Evolutionary conservation across 2,329 filamentous ascomycete species (phyloP).

Genomic region (Colletotrichum cuscutae): DNA sequence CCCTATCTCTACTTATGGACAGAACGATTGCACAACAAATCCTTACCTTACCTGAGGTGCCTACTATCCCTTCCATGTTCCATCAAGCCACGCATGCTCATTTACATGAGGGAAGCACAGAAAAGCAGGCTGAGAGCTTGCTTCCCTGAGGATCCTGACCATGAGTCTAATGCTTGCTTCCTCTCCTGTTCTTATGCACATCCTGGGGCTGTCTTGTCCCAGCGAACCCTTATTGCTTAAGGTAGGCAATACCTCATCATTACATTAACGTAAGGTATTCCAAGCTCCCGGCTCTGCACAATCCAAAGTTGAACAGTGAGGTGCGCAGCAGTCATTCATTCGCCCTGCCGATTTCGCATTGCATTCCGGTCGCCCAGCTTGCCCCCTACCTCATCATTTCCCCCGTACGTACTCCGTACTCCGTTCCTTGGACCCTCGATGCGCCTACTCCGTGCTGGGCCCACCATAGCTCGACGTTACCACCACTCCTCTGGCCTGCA

Average conservation of each 20-base stretch:
- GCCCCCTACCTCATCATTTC: background rate
- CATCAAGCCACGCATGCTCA: constrained; percentile 13
- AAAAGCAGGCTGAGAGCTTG: background rate
- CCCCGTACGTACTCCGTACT: background rate
- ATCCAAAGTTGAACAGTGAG: background rate
- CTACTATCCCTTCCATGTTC: background rate
- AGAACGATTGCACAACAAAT: background rate
- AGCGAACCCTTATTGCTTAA: background rate
- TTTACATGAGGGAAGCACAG: background rate
- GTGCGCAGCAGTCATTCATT: background rate
- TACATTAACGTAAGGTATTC: background rate
- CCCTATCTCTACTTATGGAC: background rate
- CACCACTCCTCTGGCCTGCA: constrained; percentile 14
- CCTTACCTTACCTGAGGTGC: background rate
- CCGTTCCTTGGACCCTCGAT: background rate
- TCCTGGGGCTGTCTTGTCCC: background rate
- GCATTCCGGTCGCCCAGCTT: background rate
- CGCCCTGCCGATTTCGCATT: constrained; percentile 6
- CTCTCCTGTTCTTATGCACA: background rate
- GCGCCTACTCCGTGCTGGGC: background rate
- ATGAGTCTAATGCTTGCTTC: no score
- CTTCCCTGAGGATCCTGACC: background rate
- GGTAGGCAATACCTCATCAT: constrained; percentile 9
- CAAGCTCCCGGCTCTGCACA: constrained; percentile 4
- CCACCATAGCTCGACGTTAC: constrained; percentile 17